Evolutionary conservation across 73 alveolate genomes (phyloP), one percentile per base, ranked within the genome.

Genomic region (Paramecium caudatum): DNA sequence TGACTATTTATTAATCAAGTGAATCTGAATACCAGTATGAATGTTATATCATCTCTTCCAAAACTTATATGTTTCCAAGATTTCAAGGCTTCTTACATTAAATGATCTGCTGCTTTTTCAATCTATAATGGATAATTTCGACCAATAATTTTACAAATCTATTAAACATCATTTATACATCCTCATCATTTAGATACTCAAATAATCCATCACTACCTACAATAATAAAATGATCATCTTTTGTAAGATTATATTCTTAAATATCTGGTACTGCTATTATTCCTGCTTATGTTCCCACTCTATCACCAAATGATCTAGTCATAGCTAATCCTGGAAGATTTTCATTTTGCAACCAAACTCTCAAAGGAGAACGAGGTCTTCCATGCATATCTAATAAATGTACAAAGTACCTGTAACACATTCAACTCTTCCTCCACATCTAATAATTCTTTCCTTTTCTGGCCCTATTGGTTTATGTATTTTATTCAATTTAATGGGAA

Each of bases 281-380:
- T 30, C 83, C 83, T 25, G 83, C 83, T 15, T 65, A 17, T 2
- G 17, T 36, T 1, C 55, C 55, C 47, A 65, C 34, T 33, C 39
- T 36, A 65, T 30, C 83, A 10, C 83, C 83, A 36, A 65, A 65
- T 13, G 80, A 95, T 65, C 99, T 93, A 21, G 98, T 94, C 99
- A 97, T 97, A 3, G 99, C 99, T 3, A 97, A 91, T 15, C 99
- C 99, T 5, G 99, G 99, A 10, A 96, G 87, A 85, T 97, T 98
- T 47, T 94, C 94, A 68, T 93, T 92, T 82, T 92, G 91, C 55
- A 94, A 91, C 99, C 99, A 97, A 0, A 97, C 97, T 95, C 99
- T 94, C 36, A 91, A 84, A n/a, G 99, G 99, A 4, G 99, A 98
- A 68, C 91, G 86, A 19, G 95, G 93, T 46, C 92, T 94, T 12